Evolutionary conservation across 345 rosid genomes (phyloP), one percentile per base, ranked within the genome.

Genomic region (Gynandropsis gynandra): DNA sequence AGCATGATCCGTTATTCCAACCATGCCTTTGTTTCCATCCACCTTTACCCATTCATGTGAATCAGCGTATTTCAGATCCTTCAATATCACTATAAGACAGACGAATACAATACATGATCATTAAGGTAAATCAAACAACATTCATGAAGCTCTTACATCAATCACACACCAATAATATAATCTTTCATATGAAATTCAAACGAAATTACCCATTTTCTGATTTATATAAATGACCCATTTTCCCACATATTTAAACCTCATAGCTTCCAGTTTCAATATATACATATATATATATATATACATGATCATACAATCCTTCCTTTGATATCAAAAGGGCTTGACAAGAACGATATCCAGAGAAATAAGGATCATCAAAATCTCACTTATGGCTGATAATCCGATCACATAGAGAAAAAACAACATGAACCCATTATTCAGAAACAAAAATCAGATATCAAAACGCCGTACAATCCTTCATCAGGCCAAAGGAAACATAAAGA

Each of bases 1-100:
- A 4, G 99, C 97, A 50, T 93, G 99, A 74, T 93, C 92, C 4
- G 97, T 93, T 61, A 93, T 85, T 47, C 99, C 97, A 56, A 93
- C 55, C 0, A 80, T 85, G 8, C 90, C 95, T 57, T 84, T 63
- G 16, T 72, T 78, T 20, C 87, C 94, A 9, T 81, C 79, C 29
- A 83, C 81, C 73, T 78, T 93, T 55, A 76, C 95, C 99, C 99
- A 88, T 63, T 93, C 99, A 46, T 93, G 97, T 56, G 81, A 63
- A 13, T 85, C 97, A 6, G 79, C 81, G 75, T 84, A 92, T 68
- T 87, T 87, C 59, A 92, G 72, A 63, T 82, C 95, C 75, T 84
- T 82, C 47, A 77, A 20, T 64, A 87, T 96, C 80, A 74, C 76
- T 65, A n/a, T 9, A 31, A 2, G 14, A 56, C 19, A 43, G 16